Percentiles rank a stretch among this genome's conserved stretches.
Conservation (phyloP, 2,329 filamentous ascomycete species). For the Fusarium buxicola region DNA sequence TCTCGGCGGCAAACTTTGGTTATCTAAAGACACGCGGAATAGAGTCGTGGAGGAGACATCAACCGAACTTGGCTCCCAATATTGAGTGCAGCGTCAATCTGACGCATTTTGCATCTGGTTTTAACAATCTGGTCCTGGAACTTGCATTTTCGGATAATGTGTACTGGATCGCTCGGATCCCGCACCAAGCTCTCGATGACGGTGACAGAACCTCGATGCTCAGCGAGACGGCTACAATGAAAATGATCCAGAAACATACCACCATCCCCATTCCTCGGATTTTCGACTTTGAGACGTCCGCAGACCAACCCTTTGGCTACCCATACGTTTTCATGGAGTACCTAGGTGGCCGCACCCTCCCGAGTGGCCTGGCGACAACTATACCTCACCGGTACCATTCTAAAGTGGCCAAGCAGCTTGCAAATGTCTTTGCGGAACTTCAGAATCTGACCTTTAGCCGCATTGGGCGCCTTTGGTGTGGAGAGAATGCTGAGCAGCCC, state of each 20-base stretch:
- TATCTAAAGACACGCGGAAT: constrained; percentile 27
- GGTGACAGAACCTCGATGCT: constrained; percentile 37
- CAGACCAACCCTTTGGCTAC: constrained; percentile 41
- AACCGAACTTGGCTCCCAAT: constrained; percentile 17
- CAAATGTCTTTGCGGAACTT: constrained; percentile 41
- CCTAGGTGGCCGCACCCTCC: constrained; percentile 32
- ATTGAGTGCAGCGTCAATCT: constrained; percentile 24
- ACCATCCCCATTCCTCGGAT: constrained; percentile 40
- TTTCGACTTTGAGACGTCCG: constrained; percentile 37
- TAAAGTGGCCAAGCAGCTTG: constrained; percentile 45
- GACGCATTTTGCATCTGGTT: constrained; percentile 35
- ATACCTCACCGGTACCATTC: constrained; percentile 34
- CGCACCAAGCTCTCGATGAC: constrained; percentile 28
- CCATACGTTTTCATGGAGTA: constrained; percentile 46
- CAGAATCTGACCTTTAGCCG: constrained; percentile 43
- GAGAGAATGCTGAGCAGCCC: constrained; percentile 40
- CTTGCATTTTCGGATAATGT: constrained; percentile 45
- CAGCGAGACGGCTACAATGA: constrained; percentile 49
- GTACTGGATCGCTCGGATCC: constrained; percentile 44
- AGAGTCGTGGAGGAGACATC: constrained; percentile 22
- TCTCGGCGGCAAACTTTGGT: constrained; percentile 31
- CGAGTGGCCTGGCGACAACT: constrained; percentile 18
- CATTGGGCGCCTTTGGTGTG: constrained; percentile 46
- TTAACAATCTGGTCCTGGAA: constrained; percentile 44
- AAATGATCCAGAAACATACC: constrained; percentile 34